These are phyloP conservation scores for Ambrosia artemisiifolia DNA, from an alignment of 129 eudicot genomes.

Conservation along the genomic window DNA sequence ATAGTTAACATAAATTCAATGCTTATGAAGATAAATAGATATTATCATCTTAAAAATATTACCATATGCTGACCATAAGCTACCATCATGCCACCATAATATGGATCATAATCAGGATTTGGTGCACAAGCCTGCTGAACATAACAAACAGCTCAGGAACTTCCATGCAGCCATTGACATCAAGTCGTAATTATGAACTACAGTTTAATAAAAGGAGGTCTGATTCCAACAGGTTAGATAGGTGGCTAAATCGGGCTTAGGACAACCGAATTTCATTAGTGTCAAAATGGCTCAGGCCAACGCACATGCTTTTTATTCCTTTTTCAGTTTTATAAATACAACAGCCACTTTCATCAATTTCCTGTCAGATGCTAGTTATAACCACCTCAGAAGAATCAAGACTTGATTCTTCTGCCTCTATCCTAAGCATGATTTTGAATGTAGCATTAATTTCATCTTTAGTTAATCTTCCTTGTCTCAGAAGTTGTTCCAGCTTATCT, in stretches of 20 bases:
- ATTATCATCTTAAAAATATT: slow-evolving; percentile 11
- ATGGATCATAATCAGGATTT: slow-evolving; percentile 61
- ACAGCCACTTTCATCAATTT: slow-evolving; percentile 93
- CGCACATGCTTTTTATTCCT: not conserved
- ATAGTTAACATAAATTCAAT: not conserved
- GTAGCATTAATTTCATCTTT: slow-evolving; percentile 65
- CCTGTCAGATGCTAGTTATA: slow-evolving; percentile 94
- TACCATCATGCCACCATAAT: slow-evolving; percentile 76
- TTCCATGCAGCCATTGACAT: no score
- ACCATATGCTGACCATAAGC: slow-evolving; percentile 82
- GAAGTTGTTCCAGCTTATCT: no score
- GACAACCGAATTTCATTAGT: not conserved
- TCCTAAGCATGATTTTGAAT: slow-evolving; percentile 92
- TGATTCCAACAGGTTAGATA: not conserved
- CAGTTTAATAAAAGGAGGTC: not conserved
- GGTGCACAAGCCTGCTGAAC: slow-evolving; percentile 66
- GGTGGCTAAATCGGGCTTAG: not conserved
- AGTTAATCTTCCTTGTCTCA: no score
- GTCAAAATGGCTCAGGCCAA: not conserved
- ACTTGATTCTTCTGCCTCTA: slow-evolving; percentile 84
- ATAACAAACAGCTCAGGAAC: no score
- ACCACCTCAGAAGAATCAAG: slow-evolving; percentile 97
- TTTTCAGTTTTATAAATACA: no score
- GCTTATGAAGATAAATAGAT: not conserved
- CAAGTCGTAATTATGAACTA: not conserved